Evolutionary conservation across 73 alveolate species (phyloP), one percentile per base, ranked within the genome.

Genomic region (Paramecium caudatum): DNA sequence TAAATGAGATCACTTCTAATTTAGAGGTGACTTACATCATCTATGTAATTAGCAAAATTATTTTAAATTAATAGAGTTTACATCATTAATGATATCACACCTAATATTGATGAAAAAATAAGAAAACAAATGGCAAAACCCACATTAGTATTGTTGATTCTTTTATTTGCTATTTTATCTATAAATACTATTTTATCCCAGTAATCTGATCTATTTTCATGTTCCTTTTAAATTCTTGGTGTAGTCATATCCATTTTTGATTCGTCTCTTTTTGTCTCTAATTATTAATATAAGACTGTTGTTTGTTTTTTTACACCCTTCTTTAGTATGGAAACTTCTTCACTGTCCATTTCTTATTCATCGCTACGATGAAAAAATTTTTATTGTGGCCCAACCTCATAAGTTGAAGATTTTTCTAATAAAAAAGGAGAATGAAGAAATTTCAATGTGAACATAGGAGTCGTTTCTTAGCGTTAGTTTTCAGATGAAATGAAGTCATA

Each of bases 61-160:
- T 30, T 33, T 33, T 65, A 33, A 12, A 65, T 33, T 3, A 32
- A 7, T 32, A 36, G n/a, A 4, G 50, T 65, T 65, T 65, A 9
- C 6, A 65, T n/a, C 5, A 65, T 25, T 32, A 65, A 65, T 36
- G 83, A 65, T 32, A 65, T 15, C 15, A 65, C 34, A 32, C 83
- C 83, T 65, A 65, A 65, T 65, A 36, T 1, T 13, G 50, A 65
- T 2, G 83, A 65, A 33, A 65, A 6, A 1, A 65, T 23, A 25
- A 65, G 34, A 12, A 33, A 65, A 3, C 23, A 0, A 13, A 65
- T 65, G 2, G 82, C 82, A 13, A 34, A 63, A 23, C 36, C 37
- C 9, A 36, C 46, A 55, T 27, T 27, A 10, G 12, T 55, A 27
- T 55, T 55, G 8, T 55, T 55, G 12, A 27, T 55, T 23, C 6